Evolutionary conservation across 768 basidiomycete genomes (phyloP).

Genomic region (Cyclocybe cylindracea): DNA sequence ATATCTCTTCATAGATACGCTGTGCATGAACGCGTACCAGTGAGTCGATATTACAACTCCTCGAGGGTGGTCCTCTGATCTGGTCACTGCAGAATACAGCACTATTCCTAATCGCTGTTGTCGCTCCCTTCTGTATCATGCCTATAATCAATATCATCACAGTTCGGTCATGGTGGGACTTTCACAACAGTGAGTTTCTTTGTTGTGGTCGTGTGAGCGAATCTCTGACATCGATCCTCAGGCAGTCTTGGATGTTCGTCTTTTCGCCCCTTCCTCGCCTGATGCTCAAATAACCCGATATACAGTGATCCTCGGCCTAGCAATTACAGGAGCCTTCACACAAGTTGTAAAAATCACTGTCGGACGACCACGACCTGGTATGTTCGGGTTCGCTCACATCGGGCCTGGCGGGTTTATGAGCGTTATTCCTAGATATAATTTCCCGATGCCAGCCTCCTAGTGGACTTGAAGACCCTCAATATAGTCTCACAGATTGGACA

Average conservation of each 20-base stretch:
- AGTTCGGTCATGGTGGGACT: slow-evolving; percentile 86
- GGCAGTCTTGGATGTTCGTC: slow-evolving; percentile 44
- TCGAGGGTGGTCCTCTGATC: slow-evolving; percentile 7
- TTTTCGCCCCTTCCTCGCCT: not conserved
- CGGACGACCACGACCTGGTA: slow-evolving; percentile 87
- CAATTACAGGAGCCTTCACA: slow-evolving; percentile 79
- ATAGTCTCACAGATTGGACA: slow-evolving; percentile 69
- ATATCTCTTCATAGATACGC: slow-evolving; percentile 49
- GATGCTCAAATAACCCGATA: slow-evolving; percentile 6
- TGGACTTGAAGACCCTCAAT: slow-evolving; percentile 67
- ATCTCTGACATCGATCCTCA: slow-evolving; percentile 13
- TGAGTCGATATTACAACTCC: slow-evolving; percentile 30
- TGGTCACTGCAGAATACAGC: slow-evolving; percentile 39
- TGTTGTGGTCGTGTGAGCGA: not conserved
- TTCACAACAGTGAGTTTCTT: slow-evolving; percentile 60
- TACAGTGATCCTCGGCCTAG: slow-evolving; percentile 70
- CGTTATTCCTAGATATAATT: slow-evolving; percentile 50
- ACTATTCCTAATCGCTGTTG: slow-evolving; percentile 52
- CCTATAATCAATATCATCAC: slow-evolving; percentile 70
- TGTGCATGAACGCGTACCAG: slow-evolving; percentile 77
- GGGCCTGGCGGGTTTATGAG: not conserved
- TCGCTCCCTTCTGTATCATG: slow-evolving; percentile 72
- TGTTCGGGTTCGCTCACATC: not conserved
- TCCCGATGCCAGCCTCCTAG: slow-evolving; percentile 69
- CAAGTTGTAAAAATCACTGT: slow-evolving; percentile 86